Base-by-base conservation (phyloP, 148 eudicot genomes). In the Vaccinium myrtillus region DNA sequence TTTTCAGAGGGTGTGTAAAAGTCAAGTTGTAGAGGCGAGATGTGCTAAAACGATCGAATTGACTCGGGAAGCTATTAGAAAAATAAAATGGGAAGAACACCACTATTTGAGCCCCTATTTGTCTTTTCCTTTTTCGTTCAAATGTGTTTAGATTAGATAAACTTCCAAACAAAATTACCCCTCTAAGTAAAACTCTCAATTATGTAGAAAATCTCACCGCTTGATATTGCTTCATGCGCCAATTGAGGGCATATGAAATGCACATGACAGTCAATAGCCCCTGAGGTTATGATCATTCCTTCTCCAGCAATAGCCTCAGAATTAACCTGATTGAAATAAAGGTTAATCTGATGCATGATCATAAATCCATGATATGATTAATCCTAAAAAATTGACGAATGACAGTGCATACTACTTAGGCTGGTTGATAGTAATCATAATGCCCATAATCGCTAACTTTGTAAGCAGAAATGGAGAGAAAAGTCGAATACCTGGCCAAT, bases 261-360 rank as follows among this genome's bases (percentile, higher is more conserved):
- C 81, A 97, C 99, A 84, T 97, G 99, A 86, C 98, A 94, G 84
- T 97, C 99, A 85, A 95, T 92, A 75, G 96, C 99, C 85, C 98
- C 99, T 85, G 99, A 98, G 55, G 98, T 94, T 75, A 95, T 90
- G 83, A 97, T 97, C 94, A 86, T 88, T 76, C 98, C 98, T 89
- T 97, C 99, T 86, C 98, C 99, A 87, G 98, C 99, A 87, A 97
- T 95, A 75, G 90, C 98, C 88, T 97, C 99, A n/a, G 98, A 95
- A 82, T 86, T 94, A 81, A 92, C 98, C 98, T 97, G 91, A 77
- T 46, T 53, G 10, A 58, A 21, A 84, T n/a, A 75, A 69, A 76
- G 50, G 14, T 74, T n/a, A 69, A 23, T 75, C 51, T 65, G 18
- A 46, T 0, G 6, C 25, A 46, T 3, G 39, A 30, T 27, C 39